Evolutionary conservation across 2,329 filamentous ascomycete genomes (phyloP).

Genomic region (Emmonsia crescens): DNA sequence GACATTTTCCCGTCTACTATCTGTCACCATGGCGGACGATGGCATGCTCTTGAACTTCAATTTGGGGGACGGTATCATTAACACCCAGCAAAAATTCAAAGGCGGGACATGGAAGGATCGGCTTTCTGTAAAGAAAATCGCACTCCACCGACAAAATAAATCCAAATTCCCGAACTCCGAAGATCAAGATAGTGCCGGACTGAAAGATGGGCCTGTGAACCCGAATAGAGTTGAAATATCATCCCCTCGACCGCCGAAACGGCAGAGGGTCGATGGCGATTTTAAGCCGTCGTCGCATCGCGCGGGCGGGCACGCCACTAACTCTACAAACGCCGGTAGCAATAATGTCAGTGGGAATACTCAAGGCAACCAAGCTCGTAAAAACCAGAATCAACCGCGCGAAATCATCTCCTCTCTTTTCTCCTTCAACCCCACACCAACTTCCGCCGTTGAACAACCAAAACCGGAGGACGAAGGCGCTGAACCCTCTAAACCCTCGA

Average conservation of each 20-base stretch:
- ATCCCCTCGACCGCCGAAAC: conserved; percentile 27
- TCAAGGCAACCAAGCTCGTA: conserved; percentile 3
- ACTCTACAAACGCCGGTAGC: conserved; percentile 8
- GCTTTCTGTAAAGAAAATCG: conserved; percentile 63
- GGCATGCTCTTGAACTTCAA: conserved; percentile 91
- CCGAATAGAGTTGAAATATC: conserved; percentile 22
- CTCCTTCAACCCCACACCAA: conserved; percentile 68
- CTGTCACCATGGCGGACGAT: conserved; percentile 69
- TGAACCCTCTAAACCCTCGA: conserved; percentile 63
- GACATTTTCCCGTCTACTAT: neutral
- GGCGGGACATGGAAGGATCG: conserved; percentile 92
- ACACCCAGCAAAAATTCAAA: conserved; percentile 56
- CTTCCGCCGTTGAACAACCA: conserved; percentile 19
- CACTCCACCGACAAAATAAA: conserved; percentile 43
- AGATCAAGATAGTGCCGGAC: conserved; percentile 3
- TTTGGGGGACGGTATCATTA: conserved; percentile 55
- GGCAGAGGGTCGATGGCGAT: conserved; percentile 30
- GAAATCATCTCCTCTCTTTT: conserved; percentile 86
- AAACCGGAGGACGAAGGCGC: conserved; percentile 28
- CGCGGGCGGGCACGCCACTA: neutral
- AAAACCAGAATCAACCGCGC: conserved; percentile 30
- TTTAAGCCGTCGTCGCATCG: conserved; percentile 20
- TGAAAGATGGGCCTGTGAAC: conserved; percentile 13
- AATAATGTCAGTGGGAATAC: conserved; percentile 9
- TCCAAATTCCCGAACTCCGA: conserved; percentile 9